phyloP scores from a whole-genome alignment of 305 asterid species.

The Galium porrigens region DNA sequence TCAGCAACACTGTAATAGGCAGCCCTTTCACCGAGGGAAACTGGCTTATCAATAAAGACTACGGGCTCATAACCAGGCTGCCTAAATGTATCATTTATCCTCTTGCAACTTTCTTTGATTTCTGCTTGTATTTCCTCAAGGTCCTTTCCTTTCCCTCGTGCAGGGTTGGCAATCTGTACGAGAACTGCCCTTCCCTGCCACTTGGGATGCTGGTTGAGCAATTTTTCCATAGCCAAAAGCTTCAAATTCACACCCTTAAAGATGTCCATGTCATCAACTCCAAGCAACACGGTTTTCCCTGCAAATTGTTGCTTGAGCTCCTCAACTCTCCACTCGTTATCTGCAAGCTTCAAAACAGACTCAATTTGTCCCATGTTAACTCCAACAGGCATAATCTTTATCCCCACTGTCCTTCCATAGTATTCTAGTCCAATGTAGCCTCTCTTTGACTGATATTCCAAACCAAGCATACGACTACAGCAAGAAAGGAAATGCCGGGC shows the following conservation, averaged over 20 bases:
- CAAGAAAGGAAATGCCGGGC: constrained; percentile 40
- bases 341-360: constrained; percentile 26
- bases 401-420: constrained; percentile 35
- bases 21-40: constrained; percentile 30
- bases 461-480: constrained; percentile 37
- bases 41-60: constrained; percentile 26
- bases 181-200: constrained; percentile 36
- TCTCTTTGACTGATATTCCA: constrained; percentile 35
- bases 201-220: constrained; percentile 33
- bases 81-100: constrained; percentile 27
- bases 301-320: constrained; percentile 35
- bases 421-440: constrained; percentile 39
- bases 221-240: constrained; percentile 32
- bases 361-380: constrained; percentile 38
- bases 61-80: constrained; percentile 37
- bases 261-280: constrained; percentile 37
- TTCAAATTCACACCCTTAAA: constrained; percentile 35
- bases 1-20: constrained; percentile 34
- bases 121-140: constrained; percentile 34
- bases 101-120: constrained; percentile 23
- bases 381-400: constrained; percentile 40
- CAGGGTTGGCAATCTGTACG: constrained; percentile 34
- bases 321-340: constrained; percentile 30
- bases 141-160: constrained; percentile 35
- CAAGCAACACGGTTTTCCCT: constrained; percentile 31